Evolutionary conservation across 2,329 filamentous ascomycete genomes (phyloP).

Genomic region (Talaromyces sp.): DNA sequence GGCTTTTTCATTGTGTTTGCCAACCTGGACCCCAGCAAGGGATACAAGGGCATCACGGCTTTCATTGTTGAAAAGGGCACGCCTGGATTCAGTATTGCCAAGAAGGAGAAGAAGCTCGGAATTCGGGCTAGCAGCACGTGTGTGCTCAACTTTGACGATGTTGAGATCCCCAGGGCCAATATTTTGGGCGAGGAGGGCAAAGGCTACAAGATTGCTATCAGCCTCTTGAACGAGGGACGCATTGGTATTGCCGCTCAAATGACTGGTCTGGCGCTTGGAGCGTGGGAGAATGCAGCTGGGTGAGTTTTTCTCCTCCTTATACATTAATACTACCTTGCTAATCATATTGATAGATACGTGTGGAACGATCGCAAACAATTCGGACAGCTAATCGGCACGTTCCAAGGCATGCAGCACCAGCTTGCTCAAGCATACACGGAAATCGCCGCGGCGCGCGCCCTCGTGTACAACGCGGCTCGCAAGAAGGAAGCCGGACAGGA

Average conservation of each 20-base stretch:
- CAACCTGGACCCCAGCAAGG: constrained; percentile 84
- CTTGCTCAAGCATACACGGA: constrained; percentile 94
- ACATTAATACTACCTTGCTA: background rate
- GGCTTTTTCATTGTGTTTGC: constrained; percentile 97
- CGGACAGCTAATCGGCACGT: constrained; percentile 84
- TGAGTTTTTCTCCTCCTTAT: constrained; percentile 31
- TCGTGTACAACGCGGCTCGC: constrained; percentile 92
- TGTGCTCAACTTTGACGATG: constrained; percentile 95
- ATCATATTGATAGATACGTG: constrained; percentile 57
- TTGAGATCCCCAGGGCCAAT: constrained; percentile 81
- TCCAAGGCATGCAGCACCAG: constrained; percentile 99
- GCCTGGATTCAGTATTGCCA: constrained; percentile 87
- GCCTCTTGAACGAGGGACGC: constrained; percentile 87
- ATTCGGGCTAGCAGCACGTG: constrained; percentile 95
- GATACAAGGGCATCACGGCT: constrained; percentile 94
- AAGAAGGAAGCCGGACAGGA: constrained; percentile 98
- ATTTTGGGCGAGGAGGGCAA: constrained; percentile 82
- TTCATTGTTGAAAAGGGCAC: constrained; percentile 90
- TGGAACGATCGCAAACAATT: constrained; percentile 99
- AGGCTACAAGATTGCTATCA: constrained; percentile 97
- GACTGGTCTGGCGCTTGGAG: constrained; percentile 90
- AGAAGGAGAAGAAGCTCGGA: constrained; percentile 99
- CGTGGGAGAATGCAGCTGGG: constrained; percentile 88
- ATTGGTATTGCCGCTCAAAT: constrained; percentile 98
- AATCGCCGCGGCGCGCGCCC: constrained; percentile 80